These are phyloP conservation scores for Petunia hybrid DNA, from an alignment of 305 asterid species.

Conservation along the genomic window DNA sequence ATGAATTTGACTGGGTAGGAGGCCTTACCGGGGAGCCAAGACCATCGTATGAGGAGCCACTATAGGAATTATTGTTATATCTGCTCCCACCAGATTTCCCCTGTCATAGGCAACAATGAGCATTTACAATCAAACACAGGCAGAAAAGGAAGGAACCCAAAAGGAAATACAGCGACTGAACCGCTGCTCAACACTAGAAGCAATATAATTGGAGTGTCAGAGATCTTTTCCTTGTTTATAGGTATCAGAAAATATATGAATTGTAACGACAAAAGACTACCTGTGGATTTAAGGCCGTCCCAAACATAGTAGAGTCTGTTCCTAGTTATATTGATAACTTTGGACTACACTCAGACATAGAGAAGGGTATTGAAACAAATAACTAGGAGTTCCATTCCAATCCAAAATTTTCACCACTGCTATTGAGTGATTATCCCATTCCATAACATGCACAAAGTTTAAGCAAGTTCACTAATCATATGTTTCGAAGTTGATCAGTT, in stretches of 20 bases:
- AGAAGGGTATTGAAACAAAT: not conserved
- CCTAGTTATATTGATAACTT: not conserved
- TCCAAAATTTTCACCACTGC: not conserved
- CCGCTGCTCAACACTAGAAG: constrained; percentile 25
- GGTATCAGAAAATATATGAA: constrained; percentile 4
- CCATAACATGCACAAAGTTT: constrained; percentile 10
- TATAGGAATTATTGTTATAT: constrained; percentile 52
- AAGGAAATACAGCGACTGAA: not conserved
- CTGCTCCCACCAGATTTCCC: constrained; percentile 73
- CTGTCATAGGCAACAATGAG: constrained; percentile 52
- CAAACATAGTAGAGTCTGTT: not conserved
- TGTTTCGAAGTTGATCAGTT: constrained; percentile 1
- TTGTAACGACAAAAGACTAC: not conserved
- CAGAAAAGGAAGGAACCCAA: constrained; percentile 29
- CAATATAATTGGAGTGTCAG: constrained; percentile 23
- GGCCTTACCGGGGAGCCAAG: constrained; percentile 74
- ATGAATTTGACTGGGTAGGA: constrained; percentile 34
- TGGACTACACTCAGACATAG: not conserved
- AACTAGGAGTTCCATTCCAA: constrained; percentile 23
- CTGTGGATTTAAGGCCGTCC: not conserved
- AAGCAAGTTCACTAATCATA: constrained; percentile 5
- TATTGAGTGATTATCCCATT: constrained; percentile 8
- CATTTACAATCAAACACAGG: not conserved
- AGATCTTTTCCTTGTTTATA: not conserved
- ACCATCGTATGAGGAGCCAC: constrained; percentile 60